Conservation (phyloP, 192 early-diverging fungal genomes). For the Oehlia diaphana region DNA sequence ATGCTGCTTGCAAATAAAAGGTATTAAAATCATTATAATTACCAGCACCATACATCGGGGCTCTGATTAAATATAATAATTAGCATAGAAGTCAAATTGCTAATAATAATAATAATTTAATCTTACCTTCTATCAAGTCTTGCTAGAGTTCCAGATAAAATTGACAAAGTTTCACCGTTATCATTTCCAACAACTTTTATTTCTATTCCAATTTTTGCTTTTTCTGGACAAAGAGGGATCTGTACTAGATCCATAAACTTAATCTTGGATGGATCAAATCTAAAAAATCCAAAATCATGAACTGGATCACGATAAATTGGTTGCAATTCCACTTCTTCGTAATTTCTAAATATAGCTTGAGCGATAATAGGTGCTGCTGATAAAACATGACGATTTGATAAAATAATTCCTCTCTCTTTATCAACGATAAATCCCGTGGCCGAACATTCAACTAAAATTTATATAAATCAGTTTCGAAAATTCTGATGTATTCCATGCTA, state of each 20-base stretch:
- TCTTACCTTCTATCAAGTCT: constrained; percentile 62
- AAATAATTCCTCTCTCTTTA: constrained; percentile 68
- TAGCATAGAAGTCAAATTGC: not conserved
- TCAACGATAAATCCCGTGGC: constrained; percentile 82
- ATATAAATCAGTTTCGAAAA: no score
- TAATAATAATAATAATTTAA: not conserved
- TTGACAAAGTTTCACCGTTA: constrained; percentile 76
- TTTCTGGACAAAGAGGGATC: constrained; percentile 66
- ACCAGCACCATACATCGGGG: constrained; percentile 66
- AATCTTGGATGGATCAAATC: constrained; percentile 68
- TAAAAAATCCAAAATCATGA: constrained; percentile 83
- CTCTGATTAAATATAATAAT: constrained; percentile 33
- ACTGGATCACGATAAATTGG: constrained; percentile 80
- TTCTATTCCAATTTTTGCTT: constrained; percentile 72
- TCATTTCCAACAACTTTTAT: constrained; percentile 79
- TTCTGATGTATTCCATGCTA: no score
- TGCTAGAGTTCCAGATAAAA: constrained; percentile 72
- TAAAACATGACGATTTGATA: constrained; percentile 80
- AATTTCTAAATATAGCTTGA: constrained; percentile 69
- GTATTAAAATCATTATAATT: constrained; percentile 82
- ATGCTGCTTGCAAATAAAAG: constrained; percentile 78
- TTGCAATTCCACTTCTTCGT: constrained; percentile 71
- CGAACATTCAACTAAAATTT: constrained; percentile 43
- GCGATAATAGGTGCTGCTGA: constrained; percentile 70
- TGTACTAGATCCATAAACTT: constrained; percentile 68